These are phyloP conservation scores for Glomus cerebriforme DNA, from an alignment of 192 early-diverging fungal genomes.

Conservation along the genomic window DNA sequence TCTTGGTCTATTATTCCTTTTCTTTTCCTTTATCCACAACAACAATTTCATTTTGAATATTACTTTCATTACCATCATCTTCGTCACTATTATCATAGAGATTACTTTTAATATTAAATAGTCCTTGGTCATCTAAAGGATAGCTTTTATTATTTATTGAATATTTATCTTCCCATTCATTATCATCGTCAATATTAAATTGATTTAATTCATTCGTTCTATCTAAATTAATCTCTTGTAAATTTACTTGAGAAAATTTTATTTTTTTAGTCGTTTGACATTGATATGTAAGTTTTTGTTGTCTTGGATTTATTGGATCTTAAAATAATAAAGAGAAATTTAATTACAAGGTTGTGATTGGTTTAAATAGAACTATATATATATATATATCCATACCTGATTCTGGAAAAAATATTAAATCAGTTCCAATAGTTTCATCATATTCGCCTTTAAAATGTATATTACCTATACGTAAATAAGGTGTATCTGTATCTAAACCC, in stretches of 20 bases:
- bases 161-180: background rate
- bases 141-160: background rate
- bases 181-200: background rate
- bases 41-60: background rate
- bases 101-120: background rate
- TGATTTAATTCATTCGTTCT: background rate
- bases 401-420: slow-evolving; percentile 11
- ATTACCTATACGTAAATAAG: slow-evolving; percentile 7
- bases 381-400: background rate
- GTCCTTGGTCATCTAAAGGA: background rate
- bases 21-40: background rate
- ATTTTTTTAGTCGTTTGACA: slow-evolving; percentile 10
- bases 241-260: background rate
- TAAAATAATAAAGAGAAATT: background rate
- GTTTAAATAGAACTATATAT: background rate
- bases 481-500: slow-evolving; percentile 3
- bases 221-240: background rate
- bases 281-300: background rate
- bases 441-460: slow-evolving; percentile 18
- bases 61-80: background rate
- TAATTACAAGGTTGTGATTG: background rate
- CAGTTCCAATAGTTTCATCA: slow-evolving; percentile 21
- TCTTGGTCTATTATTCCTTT: background rate
- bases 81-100: background rate
- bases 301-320: slow-evolving; percentile 3